A percentile compares a stretch with the other conserved stretches of the same genome.
Conservation (phyloP, 139 green algal genomes). For the Coccomyxa sp. region DNA sequence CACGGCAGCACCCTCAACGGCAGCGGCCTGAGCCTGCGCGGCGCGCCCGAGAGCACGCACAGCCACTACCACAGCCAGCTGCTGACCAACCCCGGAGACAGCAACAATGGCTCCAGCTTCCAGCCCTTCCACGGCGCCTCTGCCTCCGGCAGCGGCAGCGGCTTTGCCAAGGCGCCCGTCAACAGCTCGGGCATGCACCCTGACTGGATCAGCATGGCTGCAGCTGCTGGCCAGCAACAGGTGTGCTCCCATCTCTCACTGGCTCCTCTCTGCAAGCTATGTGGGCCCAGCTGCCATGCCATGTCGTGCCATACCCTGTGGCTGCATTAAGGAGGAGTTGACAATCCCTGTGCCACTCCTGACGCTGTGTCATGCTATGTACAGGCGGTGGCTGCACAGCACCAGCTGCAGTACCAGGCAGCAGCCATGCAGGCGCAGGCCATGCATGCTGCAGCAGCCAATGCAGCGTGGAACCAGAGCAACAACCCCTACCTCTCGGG, state of each 20-base stretch:
- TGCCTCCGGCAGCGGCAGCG: neutral
- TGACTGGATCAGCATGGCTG: conserved; percentile 4
- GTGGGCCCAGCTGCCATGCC: too few relatives aligned
- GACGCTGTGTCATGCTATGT: too few relatives aligned
- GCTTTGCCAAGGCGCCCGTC: neutral
- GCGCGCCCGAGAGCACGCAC: too few relatives aligned
- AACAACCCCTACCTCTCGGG: neutral
- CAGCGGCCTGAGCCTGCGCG: too few relatives aligned
- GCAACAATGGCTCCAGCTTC: neutral
- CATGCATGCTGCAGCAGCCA: neutral
- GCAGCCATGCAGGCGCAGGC: conserved; percentile 9
- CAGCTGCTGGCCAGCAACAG: conserved; percentile 3
- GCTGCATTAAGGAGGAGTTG: too few relatives aligned
- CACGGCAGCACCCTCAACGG: too few relatives aligned
- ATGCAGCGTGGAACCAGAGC: neutral
- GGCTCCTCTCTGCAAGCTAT: neutral
- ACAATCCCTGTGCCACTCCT: too few relatives aligned
- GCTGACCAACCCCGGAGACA: too few relatives aligned
- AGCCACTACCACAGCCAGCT: too few relatives aligned
- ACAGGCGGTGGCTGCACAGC: neutral
- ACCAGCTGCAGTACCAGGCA: conserved; percentile 2
- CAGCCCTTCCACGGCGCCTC: neutral
- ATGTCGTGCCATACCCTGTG: too few relatives aligned
- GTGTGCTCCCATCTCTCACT: neutral
- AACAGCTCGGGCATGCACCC: neutral